Conservation (phyloP, 2,329 filamentous ascomycete genomes). For the Aspergillus pseudoterreus region DNA sequence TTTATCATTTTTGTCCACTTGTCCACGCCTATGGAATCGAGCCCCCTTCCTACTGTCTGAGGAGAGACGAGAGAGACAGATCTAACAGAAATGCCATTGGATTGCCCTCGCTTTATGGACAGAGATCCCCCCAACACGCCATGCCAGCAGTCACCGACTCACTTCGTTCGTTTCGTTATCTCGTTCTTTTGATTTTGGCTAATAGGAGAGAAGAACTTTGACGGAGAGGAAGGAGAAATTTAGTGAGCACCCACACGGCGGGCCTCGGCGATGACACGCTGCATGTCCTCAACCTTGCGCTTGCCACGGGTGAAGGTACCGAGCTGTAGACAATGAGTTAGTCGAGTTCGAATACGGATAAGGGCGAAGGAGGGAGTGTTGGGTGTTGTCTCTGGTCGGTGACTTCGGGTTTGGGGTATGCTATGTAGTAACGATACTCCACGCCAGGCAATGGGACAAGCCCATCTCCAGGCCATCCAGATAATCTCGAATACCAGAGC, state of each 20-base stretch:
- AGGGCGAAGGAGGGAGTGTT: background rate
- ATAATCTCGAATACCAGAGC: background rate
- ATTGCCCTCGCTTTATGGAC: constrained; percentile 3
- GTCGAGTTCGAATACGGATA: constrained; percentile 2
- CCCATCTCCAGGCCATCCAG: background rate
- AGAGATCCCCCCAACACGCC: constrained; percentile 6
- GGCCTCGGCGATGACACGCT: constrained; percentile 94
- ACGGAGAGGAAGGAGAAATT: constrained; percentile 27
- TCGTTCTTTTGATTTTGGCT: constrained; percentile 20
- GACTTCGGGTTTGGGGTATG: background rate
- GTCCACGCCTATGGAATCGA: constrained; percentile 8
- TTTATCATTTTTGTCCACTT: constrained; percentile 7
- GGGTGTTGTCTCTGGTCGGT: background rate
- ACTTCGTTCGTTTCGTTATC: constrained; percentile 23
- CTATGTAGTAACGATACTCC: background rate
- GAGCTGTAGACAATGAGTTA: constrained; percentile 57
- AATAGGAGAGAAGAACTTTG: constrained; percentile 16
- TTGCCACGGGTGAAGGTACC: constrained; percentile 98
- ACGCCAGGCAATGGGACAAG: background rate
- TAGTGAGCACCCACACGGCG: constrained; percentile 69
- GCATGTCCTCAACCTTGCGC: constrained; percentile 99
- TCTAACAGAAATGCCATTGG: background rate
- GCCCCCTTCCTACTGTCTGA: constrained; percentile 1
- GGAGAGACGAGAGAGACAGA: constrained; percentile 1
- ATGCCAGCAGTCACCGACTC: constrained; percentile 9